Conservation (phyloP, 768 basidiomycete genomes). For the Suillus paluster region DNA sequence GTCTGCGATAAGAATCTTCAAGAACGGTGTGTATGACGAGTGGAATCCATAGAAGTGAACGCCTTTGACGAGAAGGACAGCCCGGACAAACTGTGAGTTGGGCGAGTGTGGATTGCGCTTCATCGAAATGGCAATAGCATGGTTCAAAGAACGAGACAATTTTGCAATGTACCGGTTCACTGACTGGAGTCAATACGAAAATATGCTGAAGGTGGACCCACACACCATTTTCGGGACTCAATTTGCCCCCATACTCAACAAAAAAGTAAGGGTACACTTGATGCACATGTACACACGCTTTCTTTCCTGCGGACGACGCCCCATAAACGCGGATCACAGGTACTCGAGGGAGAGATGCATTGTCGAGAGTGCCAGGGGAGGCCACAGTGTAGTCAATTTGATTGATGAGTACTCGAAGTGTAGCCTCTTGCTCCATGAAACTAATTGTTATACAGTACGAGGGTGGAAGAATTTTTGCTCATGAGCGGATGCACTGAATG, state of each 20-base stretch:
- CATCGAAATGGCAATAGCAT: constrained; percentile 82
- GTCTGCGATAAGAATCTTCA: constrained; percentile 82
- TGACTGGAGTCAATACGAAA: constrained; percentile 32
- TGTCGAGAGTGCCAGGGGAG: constrained; percentile 67
- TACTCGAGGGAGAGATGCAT: constrained; percentile 59
- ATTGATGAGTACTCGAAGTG: constrained; percentile 49
- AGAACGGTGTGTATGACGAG: constrained; percentile 79
- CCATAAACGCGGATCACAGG: constrained; percentile 91
- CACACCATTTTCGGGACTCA: constrained; percentile 69
- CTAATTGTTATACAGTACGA: not conserved
- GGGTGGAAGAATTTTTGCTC: not conserved
- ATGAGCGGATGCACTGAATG: not conserved
- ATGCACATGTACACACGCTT: constrained; percentile 88
- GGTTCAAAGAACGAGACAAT: constrained; percentile 78
- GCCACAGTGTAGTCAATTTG: constrained; percentile 69
- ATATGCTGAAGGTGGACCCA: not conserved
- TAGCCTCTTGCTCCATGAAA: constrained; percentile 20
- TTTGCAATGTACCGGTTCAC: constrained; percentile 75
- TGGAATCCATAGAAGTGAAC: constrained; percentile 96
- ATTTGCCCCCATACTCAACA: constrained; percentile 74
- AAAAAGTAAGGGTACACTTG: constrained; percentile 95
- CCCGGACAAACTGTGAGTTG: constrained; percentile 68
- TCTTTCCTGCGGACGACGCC: constrained; percentile 72
- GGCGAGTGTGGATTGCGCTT: constrained; percentile 68
- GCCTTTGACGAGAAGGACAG: constrained; percentile 89